These are phyloP conservation scores for Aspergillus saccharolyticus DNA, from an alignment of 495 filamentous ascomycete genomes.

Conservation along the genomic window DNA sequence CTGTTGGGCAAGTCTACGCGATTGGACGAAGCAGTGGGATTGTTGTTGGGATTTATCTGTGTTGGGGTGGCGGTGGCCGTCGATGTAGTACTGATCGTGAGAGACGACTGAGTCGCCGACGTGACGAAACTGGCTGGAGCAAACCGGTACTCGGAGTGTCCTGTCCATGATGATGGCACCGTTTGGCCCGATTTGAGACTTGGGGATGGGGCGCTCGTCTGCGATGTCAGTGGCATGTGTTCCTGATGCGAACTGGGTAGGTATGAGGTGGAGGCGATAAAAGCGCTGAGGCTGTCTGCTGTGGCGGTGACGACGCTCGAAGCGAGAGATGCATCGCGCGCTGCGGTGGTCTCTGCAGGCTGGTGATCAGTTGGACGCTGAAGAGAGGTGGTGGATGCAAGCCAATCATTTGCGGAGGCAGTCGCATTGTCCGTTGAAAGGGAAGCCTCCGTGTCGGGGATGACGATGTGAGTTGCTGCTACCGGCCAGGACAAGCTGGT, in stretches of 20 bases:
- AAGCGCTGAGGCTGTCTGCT: neutral
- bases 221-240: neutral
- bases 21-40: conserved; percentile 1
- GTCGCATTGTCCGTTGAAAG: neutral
- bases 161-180: neutral
- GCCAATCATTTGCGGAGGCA: neutral
- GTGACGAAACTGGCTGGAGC: neutral
- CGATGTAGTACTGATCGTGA: neutral
- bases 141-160: neutral
- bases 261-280: neutral
- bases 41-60: neutral
- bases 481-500: neutral
- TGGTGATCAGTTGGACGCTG: neutral
- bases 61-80: conserved; percentile 1
- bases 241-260: neutral
- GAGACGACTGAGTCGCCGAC: neutral
- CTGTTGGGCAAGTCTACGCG: conserved; percentile 4
- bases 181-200: neutral
- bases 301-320: neutral
- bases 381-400: neutral
- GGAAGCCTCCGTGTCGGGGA: neutral
- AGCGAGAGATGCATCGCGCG: neutral
- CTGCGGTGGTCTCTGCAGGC: neutral
- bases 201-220: neutral
- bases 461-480: neutral